phyloP scores from a whole-genome alignment of 78 protist genomes.

The Dictyostelium discoideum region dicty_2.7 NC_007089.4:2360001-2360500 shows the following conservation, averaged over 20 bases:
- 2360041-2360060: neutral
- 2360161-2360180: neutral
- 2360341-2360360: neutral
- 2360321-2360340: too few species aligned
- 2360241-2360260: neutral
- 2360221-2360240: neutral
- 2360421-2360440: neutral
- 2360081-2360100: neutral
- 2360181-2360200: neutral
- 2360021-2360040: slow-evolving; percentile 5
- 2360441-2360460: too few species aligned
- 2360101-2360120: neutral
- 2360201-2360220: neutral
- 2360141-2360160: neutral
- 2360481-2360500: too few species aligned
- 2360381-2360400: neutral
- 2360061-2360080: neutral
- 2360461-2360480: neutral
- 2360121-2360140: neutral
- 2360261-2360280: neutral
- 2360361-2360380: neutral
- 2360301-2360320: neutral
- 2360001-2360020: slow-evolving; percentile 1
- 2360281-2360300: too few species aligned
- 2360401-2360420: neutral